Evolutionary conservation across 306 rosid genomes (phyloP), one percentile per base, ranked within the genome.

Genomic region (Pterocarpus macrocarpus): DNA sequence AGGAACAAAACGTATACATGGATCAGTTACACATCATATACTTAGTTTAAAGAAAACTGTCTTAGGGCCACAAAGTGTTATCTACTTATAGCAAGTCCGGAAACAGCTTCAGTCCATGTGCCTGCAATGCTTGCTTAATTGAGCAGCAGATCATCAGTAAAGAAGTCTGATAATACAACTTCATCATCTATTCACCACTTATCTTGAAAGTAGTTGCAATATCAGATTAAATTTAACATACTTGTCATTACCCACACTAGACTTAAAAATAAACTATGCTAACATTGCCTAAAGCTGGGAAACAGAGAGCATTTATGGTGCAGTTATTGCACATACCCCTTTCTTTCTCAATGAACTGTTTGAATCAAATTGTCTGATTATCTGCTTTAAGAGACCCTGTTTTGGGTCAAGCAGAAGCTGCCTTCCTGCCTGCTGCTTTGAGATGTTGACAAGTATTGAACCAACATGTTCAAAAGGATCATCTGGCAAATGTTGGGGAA

Each of bases 401-500:
- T 86, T 93, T 73, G 97, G 93, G 71, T 95, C 97, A 45, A 95
- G 90, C 39, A 95, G 86, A 87, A 95, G 95, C 84, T 90, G 85
- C 92, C 97, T 93, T 75, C 97, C 97, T 35, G 86, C 86, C 85
- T 79, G 92, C 73, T 87, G 87, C 88, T 90, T 95, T 61, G 99
- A 89, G 72, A 95, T 90, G 89, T 95, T 95, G 68, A 95, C 94
- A 66, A 95, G 97, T 64, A 93, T 90, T 36, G 94, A 95, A 75
- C 95, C 97, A 44, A 91, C 99, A 81, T 92, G 99, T 70, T 95
- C 99, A 90, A 92, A 95, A 69, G 88, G 91, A 87, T 91, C 99
- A 82, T 91, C 99, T 95, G 92, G 72, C 16, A 83, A 71, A 73
- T 30, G 73, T 62, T 68, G 49, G 44, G 4, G 52, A 28, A 59